phyloP scores from a whole-genome alignment of 306 rosid species.

The Cucurbita maxima region DNA sequence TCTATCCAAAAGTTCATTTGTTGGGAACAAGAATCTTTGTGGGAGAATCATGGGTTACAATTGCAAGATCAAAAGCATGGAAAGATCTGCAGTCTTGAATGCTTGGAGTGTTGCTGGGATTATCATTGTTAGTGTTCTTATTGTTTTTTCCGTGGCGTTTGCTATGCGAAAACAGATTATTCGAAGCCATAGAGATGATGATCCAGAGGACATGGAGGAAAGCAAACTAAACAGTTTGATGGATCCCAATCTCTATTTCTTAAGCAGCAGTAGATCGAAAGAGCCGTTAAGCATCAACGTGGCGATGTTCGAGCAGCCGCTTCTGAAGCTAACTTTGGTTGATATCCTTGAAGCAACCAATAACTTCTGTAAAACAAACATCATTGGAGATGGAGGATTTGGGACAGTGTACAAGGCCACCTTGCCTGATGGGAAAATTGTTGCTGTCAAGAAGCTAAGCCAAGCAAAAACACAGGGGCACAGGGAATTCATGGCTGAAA shows the following conservation, averaged over 20 bases:
- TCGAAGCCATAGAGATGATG: conserved; percentile 28
- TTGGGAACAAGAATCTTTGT: conserved; percentile 61
- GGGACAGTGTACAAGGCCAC: conserved; percentile 95
- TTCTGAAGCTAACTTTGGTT: conserved; percentile 58
- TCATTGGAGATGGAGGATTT: conserved; percentile 96
- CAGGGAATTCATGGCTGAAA: conserved; percentile 87
- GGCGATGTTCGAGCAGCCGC: conserved; percentile 95
- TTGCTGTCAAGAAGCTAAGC: conserved; percentile 88
- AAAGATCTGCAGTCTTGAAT: conserved; percentile 35
- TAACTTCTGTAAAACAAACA: conserved; percentile 89
- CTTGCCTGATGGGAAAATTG: conserved; percentile 56
- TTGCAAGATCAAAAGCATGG: conserved; percentile 35
- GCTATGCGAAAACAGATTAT: conserved; percentile 36
- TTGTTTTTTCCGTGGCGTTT: conserved; percentile 28
- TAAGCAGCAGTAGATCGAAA: conserved; percentile 85
- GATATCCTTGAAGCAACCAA: conserved; percentile 77
- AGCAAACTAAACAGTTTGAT: conserved; percentile 46
- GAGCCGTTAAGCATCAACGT: conserved; percentile 85
- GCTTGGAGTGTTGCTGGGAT: conserved; percentile 58
- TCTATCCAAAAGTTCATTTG: conserved; percentile 32
- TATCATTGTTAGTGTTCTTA: conserved; percentile 27
- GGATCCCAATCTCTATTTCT: conserved; percentile 63
- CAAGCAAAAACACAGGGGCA: conserved; percentile 92
- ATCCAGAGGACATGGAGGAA: conserved; percentile 45
- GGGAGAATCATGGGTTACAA: conserved; percentile 41